phyloP scores from a whole-genome alignment of 495 filamentous ascomycete species.

The Aspergillus heteromorphus region DNA sequence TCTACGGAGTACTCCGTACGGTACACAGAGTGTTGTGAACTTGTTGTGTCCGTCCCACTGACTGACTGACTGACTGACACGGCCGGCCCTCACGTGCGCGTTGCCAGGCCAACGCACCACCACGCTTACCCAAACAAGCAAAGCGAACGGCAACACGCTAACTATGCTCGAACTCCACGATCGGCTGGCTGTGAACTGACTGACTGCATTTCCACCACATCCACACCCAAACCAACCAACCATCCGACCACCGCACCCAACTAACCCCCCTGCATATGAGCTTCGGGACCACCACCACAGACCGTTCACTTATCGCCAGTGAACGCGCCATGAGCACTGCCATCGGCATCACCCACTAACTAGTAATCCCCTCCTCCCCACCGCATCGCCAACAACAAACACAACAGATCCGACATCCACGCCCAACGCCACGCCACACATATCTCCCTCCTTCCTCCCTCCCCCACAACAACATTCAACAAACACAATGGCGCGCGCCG shows the following conservation, averaged over 20 bases:
- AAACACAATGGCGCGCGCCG: constrained; percentile 37
- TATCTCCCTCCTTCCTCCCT: not conserved
- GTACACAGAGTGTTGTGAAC: too few relatives aligned
- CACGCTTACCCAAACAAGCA: not conserved
- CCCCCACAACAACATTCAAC: not conserved
- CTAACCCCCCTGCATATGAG: not conserved
- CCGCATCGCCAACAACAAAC: not conserved
- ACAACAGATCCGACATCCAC: not conserved
- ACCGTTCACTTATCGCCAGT: not conserved
- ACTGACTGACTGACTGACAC: not conserved
- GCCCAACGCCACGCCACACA: not conserved
- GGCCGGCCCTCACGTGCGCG: not conserved
- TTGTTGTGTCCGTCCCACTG: too few relatives aligned
- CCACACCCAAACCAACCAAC: not conserved
- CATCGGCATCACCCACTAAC: not conserved
- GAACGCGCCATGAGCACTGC: not conserved
- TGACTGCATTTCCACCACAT: not conserved
- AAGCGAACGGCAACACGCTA: not conserved
- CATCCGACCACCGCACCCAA: not conserved
- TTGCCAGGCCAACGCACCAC: not conserved
- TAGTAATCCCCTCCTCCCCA: not conserved
- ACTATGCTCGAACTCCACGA: not conserved
- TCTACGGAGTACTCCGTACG: too few relatives aligned
- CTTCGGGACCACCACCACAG: not conserved
- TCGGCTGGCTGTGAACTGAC: not conserved